phyloP scores from a whole-genome alignment of 306 rosid species.

The Vicia villosa region DNA sequence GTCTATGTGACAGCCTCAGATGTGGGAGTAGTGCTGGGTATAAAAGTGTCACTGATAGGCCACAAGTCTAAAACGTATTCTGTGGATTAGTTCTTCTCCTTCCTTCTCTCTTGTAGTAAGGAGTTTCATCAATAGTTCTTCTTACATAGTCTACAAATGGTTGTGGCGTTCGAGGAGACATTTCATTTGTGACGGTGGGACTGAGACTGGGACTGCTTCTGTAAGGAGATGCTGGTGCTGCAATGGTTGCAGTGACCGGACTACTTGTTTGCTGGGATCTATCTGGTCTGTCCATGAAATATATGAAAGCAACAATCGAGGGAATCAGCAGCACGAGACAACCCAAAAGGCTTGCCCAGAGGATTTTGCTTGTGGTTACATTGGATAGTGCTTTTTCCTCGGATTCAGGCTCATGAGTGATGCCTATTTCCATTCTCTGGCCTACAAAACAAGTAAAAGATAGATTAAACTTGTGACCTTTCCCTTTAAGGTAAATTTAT shows the following conservation, averaged over 20 bases:
- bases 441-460: slow-evolving; percentile 53
- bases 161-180: slow-evolving; percentile 89
- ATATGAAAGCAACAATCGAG: slow-evolving; percentile 38
- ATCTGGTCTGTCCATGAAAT: slow-evolving; percentile 51
- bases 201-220: slow-evolving; percentile 52
- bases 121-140: slow-evolving; percentile 94
- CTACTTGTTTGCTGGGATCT: slow-evolving; percentile 50
- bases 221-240: slow-evolving; percentile 63
- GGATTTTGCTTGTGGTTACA: slow-evolving; percentile 25
- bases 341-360: slow-evolving; percentile 54
- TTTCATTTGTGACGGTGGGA: slow-evolving; percentile 45
- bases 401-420: slow-evolving; percentile 61
- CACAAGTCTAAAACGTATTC: slow-evolving; percentile 63
- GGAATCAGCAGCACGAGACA: slow-evolving; percentile 44
- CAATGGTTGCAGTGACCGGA: slow-evolving; percentile 45
- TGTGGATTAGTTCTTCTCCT: slow-evolving; percentile 82
- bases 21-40: background rate
- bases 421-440: slow-evolving; percentile 70
- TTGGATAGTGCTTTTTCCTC: slow-evolving; percentile 42
- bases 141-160: slow-evolving; percentile 91
- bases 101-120: slow-evolving; percentile 73
- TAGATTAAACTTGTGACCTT: slow-evolving; percentile 17
- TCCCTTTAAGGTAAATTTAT: background rate
- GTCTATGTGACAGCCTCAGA: background rate
- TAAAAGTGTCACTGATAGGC: background rate